Evolutionary conservation across 1,139 yeast genomes (phyloP).

Genomic region (Zygoascus hellenicus): DNA sequence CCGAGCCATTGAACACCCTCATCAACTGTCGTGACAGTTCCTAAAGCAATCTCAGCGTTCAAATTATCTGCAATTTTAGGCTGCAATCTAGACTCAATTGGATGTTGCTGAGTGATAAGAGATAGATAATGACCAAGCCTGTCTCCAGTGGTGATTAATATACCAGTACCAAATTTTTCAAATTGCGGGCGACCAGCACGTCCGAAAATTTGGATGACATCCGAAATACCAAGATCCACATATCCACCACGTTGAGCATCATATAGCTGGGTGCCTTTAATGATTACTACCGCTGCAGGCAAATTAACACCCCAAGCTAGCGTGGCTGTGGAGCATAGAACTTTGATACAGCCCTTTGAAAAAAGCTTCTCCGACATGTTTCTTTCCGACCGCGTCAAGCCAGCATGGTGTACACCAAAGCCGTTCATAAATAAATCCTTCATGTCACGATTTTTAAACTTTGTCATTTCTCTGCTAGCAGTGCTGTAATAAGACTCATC

Average conservation of each 20-base stretch:
- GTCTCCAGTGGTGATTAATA: slow-evolving; percentile 78
- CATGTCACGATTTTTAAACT: slow-evolving; percentile 72
- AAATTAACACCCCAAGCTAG: slow-evolving; percentile 99
- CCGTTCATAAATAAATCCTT: slow-evolving; percentile 77
- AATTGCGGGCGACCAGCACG: slow-evolving; percentile 99
- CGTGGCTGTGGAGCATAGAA: slow-evolving; percentile 93
- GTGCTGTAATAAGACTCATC: slow-evolving; percentile 42
- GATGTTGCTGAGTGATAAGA: slow-evolving; percentile 87
- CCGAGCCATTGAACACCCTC: slow-evolving; percentile 98
- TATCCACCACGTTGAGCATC: slow-evolving; percentile 94
- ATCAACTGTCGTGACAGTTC: slow-evolving; percentile 89
- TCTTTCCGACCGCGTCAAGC: slow-evolving; percentile 88
- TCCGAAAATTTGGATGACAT: slow-evolving; percentile 96
- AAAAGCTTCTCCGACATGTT: slow-evolving; percentile 87
- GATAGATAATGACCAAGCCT: slow-evolving; percentile 80
- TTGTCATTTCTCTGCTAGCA: slow-evolving; percentile 62
- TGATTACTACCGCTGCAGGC: slow-evolving; percentile 96
- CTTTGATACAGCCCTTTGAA: slow-evolving; percentile 77
- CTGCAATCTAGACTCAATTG: slow-evolving; percentile 81
- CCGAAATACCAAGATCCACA: slow-evolving; percentile 89
- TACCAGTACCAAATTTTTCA: slow-evolving; percentile 89
- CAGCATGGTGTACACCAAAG: slow-evolving; percentile 96
- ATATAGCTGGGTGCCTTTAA: slow-evolving; percentile 94
- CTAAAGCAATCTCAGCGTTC: slow-evolving; percentile 93
- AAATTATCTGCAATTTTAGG: slow-evolving; percentile 81